phyloP scores from a whole-genome alignment of 1,139 yeast genomes.

The Nadsonia starkeyi-henricii region DNA sequence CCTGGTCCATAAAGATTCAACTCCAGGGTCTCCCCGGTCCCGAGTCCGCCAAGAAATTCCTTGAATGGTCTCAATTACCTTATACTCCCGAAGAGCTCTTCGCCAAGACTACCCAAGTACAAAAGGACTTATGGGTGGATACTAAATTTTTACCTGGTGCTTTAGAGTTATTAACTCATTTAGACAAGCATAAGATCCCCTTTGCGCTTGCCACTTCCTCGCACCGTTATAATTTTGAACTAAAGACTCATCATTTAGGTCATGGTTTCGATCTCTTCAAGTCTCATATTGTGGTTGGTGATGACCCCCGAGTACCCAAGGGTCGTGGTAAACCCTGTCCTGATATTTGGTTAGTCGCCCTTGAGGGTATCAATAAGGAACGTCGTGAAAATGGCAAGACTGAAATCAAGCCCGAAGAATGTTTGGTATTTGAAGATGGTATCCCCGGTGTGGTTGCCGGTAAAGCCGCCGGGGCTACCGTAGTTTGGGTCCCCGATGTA shows the following conservation, averaged over 20 bases:
- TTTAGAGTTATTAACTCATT: slow-evolving; percentile 41
- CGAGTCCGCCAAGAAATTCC: slow-evolving; percentile 43
- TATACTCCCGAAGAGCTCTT: slow-evolving; percentile 50
- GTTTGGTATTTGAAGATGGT: slow-evolving; percentile 89
- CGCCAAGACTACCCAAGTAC: slow-evolving; percentile 38
- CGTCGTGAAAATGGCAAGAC: slow-evolving; percentile 24
- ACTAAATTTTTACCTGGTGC: slow-evolving; percentile 78
- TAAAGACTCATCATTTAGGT: slow-evolving; percentile 56
- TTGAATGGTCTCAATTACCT: slow-evolving; percentile 56
- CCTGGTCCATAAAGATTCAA: slow-evolving; percentile 80
- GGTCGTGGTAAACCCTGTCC: slow-evolving; percentile 92
- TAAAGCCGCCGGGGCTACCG: slow-evolving; percentile 66
- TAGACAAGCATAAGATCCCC: slow-evolving; percentile 44
- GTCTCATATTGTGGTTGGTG: slow-evolving; percentile 66
- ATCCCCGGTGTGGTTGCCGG: slow-evolving; percentile 82
- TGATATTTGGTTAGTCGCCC: slow-evolving; percentile 78
- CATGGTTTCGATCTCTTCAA: slow-evolving; percentile 52
- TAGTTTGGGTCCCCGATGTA: slow-evolving; percentile 84
- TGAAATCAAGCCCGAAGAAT: slow-evolving; percentile 54
- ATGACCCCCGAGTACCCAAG: slow-evolving; percentile 62
- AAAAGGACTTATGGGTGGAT: slow-evolving; percentile 45
- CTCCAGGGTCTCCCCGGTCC: slow-evolving; percentile 88
- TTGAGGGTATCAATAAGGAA: slow-evolving; percentile 45
- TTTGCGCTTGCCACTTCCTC: slow-evolving; percentile 92
- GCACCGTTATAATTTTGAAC: slow-evolving; percentile 38